Conservation (phyloP, 2,329 filamentous ascomycete species). For the Ascochyta rabiei region DNA sequence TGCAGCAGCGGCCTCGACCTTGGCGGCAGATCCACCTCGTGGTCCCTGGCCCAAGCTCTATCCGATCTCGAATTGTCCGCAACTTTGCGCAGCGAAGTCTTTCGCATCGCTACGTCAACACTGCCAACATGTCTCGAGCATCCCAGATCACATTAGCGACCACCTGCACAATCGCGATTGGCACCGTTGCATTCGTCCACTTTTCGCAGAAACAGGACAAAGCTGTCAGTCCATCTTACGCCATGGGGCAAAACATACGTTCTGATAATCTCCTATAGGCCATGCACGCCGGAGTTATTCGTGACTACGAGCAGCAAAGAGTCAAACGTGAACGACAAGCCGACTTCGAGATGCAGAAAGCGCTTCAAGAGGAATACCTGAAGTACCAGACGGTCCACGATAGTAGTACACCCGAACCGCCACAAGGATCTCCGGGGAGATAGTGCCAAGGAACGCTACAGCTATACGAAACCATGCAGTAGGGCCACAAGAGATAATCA, state of each 20-base stretch:
- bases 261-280: slow-evolving; percentile 60
- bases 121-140: slow-evolving; percentile 76
- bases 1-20: slow-evolving; percentile 29
- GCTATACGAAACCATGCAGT: neutral
- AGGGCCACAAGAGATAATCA: too few species aligned
- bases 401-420: slow-evolving; percentile 36
- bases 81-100: slow-evolving; percentile 12
- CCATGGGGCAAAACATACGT: slow-evolving; percentile 17
- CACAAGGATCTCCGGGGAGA: slow-evolving; percentile 24
- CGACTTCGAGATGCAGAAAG: slow-evolving; percentile 91
- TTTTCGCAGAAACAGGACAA: slow-evolving; percentile 85
- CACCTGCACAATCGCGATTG: slow-evolving; percentile 76
- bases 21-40: slow-evolving; percentile 24
- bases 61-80: slow-evolving; percentile 21
- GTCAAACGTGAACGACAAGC: slow-evolving; percentile 88
- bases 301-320: slow-evolving; percentile 92
- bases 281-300: slow-evolving; percentile 94
- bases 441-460: slow-evolving; percentile 4
- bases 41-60: slow-evolving; percentile 41
- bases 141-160: slow-evolving; percentile 84
- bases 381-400: slow-evolving; percentile 80
- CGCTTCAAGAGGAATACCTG: slow-evolving; percentile 85
- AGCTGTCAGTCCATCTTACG: slow-evolving; percentile 63
- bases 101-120: neutral
- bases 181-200: slow-evolving; percentile 85